Evolutionary conservation across 345 rosid species (phyloP), one percentile per base, ranked within the genome.

Genomic region (Arabis hirsuta): DNA sequence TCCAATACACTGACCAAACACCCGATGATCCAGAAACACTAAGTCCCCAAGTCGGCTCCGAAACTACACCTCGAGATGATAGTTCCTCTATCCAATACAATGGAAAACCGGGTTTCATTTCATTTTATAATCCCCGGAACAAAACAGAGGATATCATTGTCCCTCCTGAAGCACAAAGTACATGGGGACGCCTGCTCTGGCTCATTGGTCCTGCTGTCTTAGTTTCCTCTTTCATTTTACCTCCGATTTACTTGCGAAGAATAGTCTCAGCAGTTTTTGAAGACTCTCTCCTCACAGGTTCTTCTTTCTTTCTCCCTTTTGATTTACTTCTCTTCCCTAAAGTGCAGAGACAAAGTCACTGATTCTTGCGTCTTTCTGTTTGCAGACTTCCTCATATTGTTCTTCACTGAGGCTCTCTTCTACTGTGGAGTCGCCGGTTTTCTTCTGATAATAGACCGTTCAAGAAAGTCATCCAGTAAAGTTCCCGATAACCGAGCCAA

Each of bases 341-440:
- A 7, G 11, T 34, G 38, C 27, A 48, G 19, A 38, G 10, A 22
- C 44, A 38, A 38, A 9, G 19, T 46, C 39, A 46, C 9, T 12
- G 22, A 36, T 45, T 22, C 6, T 38, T 14, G 4, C 11, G 48
- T 36, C 53, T 58, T 58, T 76, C 64, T 75, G 0, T 57, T 34
- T 85, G 87, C 88, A 96, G 97, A 96, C 85, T 96, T 95, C 77
- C 88, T 96, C 73, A 88, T 96, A 77, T 59, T 96, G 78, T 92
- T 96, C 96, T 96, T 92, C 81, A 92, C 97, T 0, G 98, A 96
- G 78, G 99, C 98, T 74, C 90, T 90, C 65, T 96, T 96, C 88
- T 96, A 90, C 81, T 76, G 94, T 27, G 98, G 98, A 50, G 91
- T 92, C 56, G 96, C 85, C 20, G 59, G 82, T 54, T 95, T 90